A percentile compares a stretch with the other conserved stretches of the same genome.
Evolutionary conservation across 352 stramenopile species (phyloP).

Genomic region (Phytopythium boreale): DNA sequence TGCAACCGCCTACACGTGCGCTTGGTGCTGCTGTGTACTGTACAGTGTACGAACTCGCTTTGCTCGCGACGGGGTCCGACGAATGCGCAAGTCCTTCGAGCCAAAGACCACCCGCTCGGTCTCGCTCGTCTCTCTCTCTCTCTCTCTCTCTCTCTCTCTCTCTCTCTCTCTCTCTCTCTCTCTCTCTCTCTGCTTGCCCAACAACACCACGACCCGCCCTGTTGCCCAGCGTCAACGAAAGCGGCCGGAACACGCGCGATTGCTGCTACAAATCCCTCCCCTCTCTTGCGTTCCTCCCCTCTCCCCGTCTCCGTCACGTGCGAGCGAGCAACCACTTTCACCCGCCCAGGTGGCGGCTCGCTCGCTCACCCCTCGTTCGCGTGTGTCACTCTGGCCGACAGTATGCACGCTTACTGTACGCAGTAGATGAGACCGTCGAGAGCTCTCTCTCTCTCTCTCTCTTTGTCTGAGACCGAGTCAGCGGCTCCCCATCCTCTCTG

Average conservation of each 20-base stretch:
- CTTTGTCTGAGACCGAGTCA: too few relatives aligned
- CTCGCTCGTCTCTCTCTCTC: neutral
- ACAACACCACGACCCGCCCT: neutral
- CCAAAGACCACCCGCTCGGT: too few relatives aligned
- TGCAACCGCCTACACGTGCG: too few relatives aligned
- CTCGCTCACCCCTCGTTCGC: too few relatives aligned
- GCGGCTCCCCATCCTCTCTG: neutral
- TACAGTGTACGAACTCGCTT: too few relatives aligned
- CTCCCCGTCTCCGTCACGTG: neutral
- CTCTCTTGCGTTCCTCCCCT: neutral
- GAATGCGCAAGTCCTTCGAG: too few relatives aligned
- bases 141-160: neutral
- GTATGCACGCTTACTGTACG: too few relatives aligned
- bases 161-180: too few relatives aligned
- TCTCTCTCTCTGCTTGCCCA: neutral
- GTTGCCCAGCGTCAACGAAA: neutral
- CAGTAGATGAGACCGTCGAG: neutral
- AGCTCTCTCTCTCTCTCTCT: too few relatives aligned
- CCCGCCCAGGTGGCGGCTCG: neutral
- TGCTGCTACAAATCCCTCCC: neutral
- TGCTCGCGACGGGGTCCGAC: too few relatives aligned
- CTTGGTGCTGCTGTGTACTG: too few relatives aligned
- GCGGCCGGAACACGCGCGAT: neutral
- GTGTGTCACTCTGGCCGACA: neutral
- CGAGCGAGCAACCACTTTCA: neutral